A percentile compares a stretch with the other conserved stretches of the same genome.
Conservation (phyloP, 768 basidiomycete species). For the Termitomyces titanicus region DNA sequence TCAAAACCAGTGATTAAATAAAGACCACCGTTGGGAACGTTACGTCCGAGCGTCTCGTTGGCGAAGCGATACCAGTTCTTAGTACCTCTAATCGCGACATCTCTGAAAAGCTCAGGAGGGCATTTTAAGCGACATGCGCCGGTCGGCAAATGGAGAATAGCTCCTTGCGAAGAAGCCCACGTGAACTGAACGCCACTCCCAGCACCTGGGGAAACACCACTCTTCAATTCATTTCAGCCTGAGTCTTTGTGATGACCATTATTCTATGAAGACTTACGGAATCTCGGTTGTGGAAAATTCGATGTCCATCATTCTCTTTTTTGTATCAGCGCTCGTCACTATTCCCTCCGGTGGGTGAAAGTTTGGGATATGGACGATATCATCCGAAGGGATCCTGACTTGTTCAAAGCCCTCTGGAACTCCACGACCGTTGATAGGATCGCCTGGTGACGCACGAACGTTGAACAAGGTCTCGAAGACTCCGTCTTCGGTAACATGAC, state of each 20-base stretch:
- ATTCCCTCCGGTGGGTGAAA: slow-evolving; percentile 5
- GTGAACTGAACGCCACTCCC: slow-evolving; percentile 8
- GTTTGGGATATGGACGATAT: slow-evolving; percentile 10
- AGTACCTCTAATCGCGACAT: slow-evolving; percentile 3
- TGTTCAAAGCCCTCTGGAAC: slow-evolving; percentile 14
- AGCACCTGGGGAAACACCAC: slow-evolving; percentile 5
- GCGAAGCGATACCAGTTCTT: slow-evolving; percentile 14
- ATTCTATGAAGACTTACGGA: neutral
- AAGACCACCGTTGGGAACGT: slow-evolving; percentile 15
- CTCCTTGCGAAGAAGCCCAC: slow-evolving; percentile 10
- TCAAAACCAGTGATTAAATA: slow-evolving; percentile 19
- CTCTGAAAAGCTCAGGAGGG: slow-evolving; percentile 10
- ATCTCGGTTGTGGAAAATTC: slow-evolving; percentile 8
- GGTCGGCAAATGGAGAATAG: slow-evolving; percentile 12
- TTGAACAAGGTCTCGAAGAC: slow-evolving; percentile 20
- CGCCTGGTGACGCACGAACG: slow-evolving; percentile 10
- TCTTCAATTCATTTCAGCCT: neutral
- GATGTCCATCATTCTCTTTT: slow-evolving; percentile 2
- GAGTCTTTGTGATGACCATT: neutral
- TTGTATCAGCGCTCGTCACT: slow-evolving; percentile 7
- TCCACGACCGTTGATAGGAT: slow-evolving; percentile 15
- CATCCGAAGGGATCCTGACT: slow-evolving; percentile 8
- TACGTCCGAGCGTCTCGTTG: slow-evolving; percentile 9
- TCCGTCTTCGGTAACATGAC: slow-evolving; percentile 19
- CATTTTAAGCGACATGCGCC: slow-evolving; percentile 12